These are phyloP conservation scores for Annulohypoxylon moriforme DNA, from an alignment of 495 filamentous ascomycete species.

Conservation along the genomic window DNA sequence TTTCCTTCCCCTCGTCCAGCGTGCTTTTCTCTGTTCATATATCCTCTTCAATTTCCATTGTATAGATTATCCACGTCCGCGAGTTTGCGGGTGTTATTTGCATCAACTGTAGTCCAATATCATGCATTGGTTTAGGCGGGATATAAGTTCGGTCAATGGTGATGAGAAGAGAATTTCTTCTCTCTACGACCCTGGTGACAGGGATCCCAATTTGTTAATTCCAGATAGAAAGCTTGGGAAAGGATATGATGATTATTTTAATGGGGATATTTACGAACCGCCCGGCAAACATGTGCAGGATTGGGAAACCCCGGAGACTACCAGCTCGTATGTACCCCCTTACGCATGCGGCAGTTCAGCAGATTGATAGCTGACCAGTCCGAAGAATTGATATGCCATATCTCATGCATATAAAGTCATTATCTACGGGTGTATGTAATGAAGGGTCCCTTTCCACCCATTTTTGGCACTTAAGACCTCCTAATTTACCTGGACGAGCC, in stretches of 20 bases:
- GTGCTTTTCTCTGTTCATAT: background rate
- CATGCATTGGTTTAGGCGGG: slow-evolving; percentile 15
- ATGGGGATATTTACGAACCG: slow-evolving; percentile 35
- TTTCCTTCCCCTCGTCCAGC: background rate
- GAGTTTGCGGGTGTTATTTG: background rate
- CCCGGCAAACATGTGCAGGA: background rate
- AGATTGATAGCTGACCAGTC: slow-evolving; percentile 13
- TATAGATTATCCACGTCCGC: background rate
- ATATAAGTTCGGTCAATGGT: background rate
- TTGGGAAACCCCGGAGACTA: slow-evolving; percentile 22
- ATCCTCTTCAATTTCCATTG: background rate
- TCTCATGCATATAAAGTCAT: slow-evolving; percentile 25
- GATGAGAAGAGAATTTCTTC: background rate
- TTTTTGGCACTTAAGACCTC: background rate
- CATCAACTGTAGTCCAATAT: background rate
- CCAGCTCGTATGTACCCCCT: slow-evolving; percentile 27
- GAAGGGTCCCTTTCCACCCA: background rate
- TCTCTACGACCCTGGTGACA: background rate
- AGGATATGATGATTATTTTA: slow-evolving; percentile 27
- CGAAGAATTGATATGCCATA: slow-evolving; percentile 30
- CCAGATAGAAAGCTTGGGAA: slow-evolving; percentile 29
- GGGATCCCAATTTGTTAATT: slow-evolving; percentile 17
- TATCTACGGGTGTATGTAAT: slow-evolving; percentile 11
- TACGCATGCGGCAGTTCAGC: background rate
- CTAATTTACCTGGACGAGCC: background rate